These are phyloP conservation scores for Heliamphora pulchella DNA, from an alignment of 179 eudicot genomes.

Conservation along the genomic window DNA sequence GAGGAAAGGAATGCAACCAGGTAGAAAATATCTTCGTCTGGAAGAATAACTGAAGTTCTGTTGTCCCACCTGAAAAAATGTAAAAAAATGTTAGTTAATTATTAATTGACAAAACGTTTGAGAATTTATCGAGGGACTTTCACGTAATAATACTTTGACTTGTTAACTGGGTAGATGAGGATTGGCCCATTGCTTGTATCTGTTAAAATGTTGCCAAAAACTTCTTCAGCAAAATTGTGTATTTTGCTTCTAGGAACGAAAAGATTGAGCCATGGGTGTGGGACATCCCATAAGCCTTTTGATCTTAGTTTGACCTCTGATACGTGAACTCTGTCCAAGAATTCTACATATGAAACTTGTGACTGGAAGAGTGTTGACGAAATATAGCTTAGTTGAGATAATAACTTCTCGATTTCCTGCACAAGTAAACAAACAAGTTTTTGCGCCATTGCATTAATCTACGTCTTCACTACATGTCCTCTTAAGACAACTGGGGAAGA, in stretches of 20 bases:
- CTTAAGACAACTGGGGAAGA: background rate
- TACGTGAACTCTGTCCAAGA: conserved; percentile 74
- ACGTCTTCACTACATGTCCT: background rate
- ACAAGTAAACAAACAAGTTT: conserved; percentile 15
- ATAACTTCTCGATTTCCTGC: conserved; percentile 49
- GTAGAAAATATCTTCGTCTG: conserved; percentile 72
- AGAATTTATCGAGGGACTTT: background rate
- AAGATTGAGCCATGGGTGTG: conserved; percentile 96
- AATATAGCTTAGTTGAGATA: conserved; percentile 61
- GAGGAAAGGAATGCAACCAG: conserved; percentile 68
- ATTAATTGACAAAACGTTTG: background rate
- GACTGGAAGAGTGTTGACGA: conserved; percentile 57
- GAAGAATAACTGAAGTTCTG: conserved; percentile 66
- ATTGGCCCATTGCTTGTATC: conserved; percentile 77
- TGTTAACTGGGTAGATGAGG: conserved; percentile 79
- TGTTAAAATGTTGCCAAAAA: conserved; percentile 60
- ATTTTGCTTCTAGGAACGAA: conserved; percentile 69
- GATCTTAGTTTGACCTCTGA: conserved; percentile 64
- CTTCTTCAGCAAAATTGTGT: conserved; percentile 52
- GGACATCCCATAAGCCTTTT: conserved; percentile 82
- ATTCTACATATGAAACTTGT: conserved; percentile 59
- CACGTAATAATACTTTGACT: conserved; percentile 47
- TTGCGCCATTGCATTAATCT: background rate
- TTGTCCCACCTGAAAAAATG: conserved; percentile 59
- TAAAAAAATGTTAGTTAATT: background rate